Evolutionary conservation across 352 stramenopile genomes (phyloP), one percentile per base, ranked within the genome.

Genomic region (Globisporangium uncinulatum): DNA sequence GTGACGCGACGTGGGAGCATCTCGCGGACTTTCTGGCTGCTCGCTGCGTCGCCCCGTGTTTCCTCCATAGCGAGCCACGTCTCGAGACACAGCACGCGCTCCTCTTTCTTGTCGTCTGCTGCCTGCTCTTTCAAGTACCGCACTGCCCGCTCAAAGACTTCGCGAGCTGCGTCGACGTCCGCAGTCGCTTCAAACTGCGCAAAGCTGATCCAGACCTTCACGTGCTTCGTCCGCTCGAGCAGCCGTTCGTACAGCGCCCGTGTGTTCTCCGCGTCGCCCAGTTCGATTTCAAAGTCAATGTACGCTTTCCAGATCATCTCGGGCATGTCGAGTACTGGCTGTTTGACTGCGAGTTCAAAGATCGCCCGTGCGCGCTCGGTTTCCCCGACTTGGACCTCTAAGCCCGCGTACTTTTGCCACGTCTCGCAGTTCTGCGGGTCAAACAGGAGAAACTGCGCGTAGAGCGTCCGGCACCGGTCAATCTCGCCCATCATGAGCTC

Each of bases 261-360:
- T 45, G 91, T 98, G 54, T 95, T 89, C 24, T 96, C 87, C 2
- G 66, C 57, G 48, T 95, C 80, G 8, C 76, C 70, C 20, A 88
- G 82, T 54, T 91, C 71, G 29, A 98, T 97, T 81, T 99, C 97
- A 74, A 99, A 98, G 72, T 99, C 97, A 61, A 99, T 99, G 69
- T 98, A 99, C 47, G 87, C 83, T 67, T 99, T 99, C 97, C 97
- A 99, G 50, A 99, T 86, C 59, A 98, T 89, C 73, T 99, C 97
- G 15, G 97, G 97, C 92, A 98, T 99, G 67, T 99, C 97, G 19
- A 99, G 76, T 46, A 95, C 82, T 2, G 89, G 69, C 71, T 99
- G 96, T 39, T 85, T 77, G 51, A 99, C 81, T 15, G 96, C 97
- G 10, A 99, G 74, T 74, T 99, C 96, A 65, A 96, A 99, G 36